Evolutionary conservation across 768 basidiomycete genomes (phyloP).

Genomic region (Mycena sanguinolenta): DNA sequence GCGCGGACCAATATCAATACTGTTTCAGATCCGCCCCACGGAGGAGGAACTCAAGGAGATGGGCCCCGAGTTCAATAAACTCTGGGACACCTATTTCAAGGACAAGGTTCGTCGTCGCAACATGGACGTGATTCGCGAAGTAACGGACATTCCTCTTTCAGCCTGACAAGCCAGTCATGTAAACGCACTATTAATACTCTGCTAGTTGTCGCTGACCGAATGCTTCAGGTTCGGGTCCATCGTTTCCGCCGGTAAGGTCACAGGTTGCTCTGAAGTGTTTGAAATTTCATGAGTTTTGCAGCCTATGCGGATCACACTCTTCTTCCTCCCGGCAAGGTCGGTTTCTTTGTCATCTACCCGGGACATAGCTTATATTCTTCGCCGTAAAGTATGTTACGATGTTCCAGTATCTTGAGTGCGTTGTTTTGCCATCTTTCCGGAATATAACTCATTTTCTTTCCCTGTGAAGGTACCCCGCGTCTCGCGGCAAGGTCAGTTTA

Average conservation of each 20-base stretch:
- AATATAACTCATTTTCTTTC: no score
- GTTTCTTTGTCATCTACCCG: no score
- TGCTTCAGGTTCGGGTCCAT: slow-evolving; percentile 70
- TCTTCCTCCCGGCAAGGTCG: slow-evolving; percentile 75
- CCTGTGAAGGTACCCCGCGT: slow-evolving; percentile 77
- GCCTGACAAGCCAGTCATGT: slow-evolving; percentile 85
- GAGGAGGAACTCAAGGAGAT: slow-evolving; percentile 80
- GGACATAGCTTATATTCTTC: no score
- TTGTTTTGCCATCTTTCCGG: no score
- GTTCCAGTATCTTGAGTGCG: slow-evolving; percentile 77
- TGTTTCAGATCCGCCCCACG: slow-evolving; percentile 71
- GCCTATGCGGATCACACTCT: slow-evolving; percentile 80
- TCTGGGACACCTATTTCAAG: slow-evolving; percentile 81
- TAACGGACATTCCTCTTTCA: not conserved
- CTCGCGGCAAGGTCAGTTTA: slow-evolving; percentile 71
- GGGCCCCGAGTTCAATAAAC: slow-evolving; percentile 81
- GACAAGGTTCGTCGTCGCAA: slow-evolving; percentile 57
- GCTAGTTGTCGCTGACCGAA: not conserved
- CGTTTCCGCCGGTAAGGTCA: slow-evolving; percentile 64
- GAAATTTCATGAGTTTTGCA: slow-evolving; percentile 27
- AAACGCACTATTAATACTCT: not conserved
- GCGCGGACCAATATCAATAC: not conserved
- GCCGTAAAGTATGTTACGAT: slow-evolving; percentile 80
- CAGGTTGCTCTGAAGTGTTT: not conserved
- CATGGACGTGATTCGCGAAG: not conserved